Percentiles rank a stretch among this genome's conserved stretches.
Evolutionary conservation across 805 yeast genomes (phyloP).

Genomic region (Ogataea ganodermae): DNA sequence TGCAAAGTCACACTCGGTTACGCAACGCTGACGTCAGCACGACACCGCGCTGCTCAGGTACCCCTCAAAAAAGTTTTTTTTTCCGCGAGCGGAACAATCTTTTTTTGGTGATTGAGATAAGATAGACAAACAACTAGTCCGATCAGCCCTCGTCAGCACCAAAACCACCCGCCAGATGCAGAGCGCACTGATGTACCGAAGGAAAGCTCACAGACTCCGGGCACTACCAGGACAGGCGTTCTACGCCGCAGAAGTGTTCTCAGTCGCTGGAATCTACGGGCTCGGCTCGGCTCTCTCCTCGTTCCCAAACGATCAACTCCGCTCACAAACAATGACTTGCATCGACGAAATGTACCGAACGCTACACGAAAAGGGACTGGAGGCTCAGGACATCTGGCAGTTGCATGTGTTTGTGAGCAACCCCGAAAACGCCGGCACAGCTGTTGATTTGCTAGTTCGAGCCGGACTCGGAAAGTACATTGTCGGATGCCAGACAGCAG

Average conservation of each 20-base stretch:
- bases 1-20: background rate
- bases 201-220: background rate
- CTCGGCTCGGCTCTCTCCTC: background rate
- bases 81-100: constrained; percentile 1
- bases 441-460: constrained; percentile 10
- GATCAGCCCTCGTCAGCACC: background rate
- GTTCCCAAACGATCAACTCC: background rate
- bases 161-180: background rate
- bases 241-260: constrained; percentile 4
- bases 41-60: background rate
- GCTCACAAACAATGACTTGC: constrained; percentile 5
- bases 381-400: constrained; percentile 5
- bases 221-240: background rate
- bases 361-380: constrained; percentile 5
- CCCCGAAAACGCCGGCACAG: constrained; percentile 11
- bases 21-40: background rate
- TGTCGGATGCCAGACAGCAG: constrained; percentile 33
- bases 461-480: constrained; percentile 15
- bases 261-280: constrained; percentile 6
- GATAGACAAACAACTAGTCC: background rate
- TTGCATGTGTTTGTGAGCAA: constrained; percentile 5
- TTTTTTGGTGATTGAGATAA: background rate
- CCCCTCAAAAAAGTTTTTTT: background rate
- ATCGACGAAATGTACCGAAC: constrained; percentile 6
- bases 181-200: background rate